Evolutionary conservation across 2,329 filamentous ascomycete species (phyloP), one percentile per base, ranked within the genome.

Genomic region (Penicillium oxalicum): DNA sequence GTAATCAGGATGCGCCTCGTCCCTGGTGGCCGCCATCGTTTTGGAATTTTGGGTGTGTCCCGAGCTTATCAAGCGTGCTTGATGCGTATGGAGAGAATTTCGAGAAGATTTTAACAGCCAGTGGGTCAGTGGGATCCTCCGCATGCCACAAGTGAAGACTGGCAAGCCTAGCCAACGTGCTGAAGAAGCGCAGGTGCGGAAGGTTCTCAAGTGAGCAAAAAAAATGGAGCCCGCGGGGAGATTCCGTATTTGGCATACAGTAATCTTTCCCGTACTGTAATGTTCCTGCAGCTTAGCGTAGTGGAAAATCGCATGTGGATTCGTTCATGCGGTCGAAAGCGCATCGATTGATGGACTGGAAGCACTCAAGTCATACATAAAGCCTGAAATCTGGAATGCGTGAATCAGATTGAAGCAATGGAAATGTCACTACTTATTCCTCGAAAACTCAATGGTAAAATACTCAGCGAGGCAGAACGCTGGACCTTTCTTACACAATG

Each of bases 1-100:
- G 70, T 91, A 91, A 57, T 77, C 71, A 34, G 62, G 52, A 34
- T 53, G 45, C 29, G 39, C 45, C 27, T 54, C 45, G 39, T 51
- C 38, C 45, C 45, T 46, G 37, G 47, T 40, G 44, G 51, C 53
- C 24, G 51, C 57, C 63, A 68, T 65, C 29, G 47, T 60, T 50
- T 51, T 49, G 18, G 55, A 29, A 32, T 49, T 49, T 27, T 47
- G 35, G 40, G 50, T 48, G 47, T 53, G 48, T 39, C 54, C 42
- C 27, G 56, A 40, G 44, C 45, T 41, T 13, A 57, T 40, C 40
- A 55, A 45, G 37, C 50, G 28, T 26, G 49, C 32, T 44, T 56
- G 50, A 18, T 18, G 50, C 28, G 44, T 46, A 34, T 51, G 12
- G n/a, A 28, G 39, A 32, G 38, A 36, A 43, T 52, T 41, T 44